phyloP scores from a whole-genome alignment of 208 protist species.

The Naegleria gruberi region DNA sequence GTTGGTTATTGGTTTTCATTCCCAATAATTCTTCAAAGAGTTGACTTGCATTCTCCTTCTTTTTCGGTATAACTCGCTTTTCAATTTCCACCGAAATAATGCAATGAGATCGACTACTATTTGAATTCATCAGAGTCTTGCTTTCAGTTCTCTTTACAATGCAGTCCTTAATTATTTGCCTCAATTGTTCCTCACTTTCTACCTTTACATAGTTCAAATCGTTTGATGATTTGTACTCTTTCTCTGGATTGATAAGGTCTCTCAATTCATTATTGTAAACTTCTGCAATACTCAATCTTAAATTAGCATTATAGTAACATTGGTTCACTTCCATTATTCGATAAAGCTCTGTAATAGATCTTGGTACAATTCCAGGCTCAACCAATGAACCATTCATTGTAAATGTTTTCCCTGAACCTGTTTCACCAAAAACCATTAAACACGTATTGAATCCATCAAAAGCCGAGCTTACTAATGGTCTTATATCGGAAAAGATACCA shows the following conservation, averaged over 20 bases:
- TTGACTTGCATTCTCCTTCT: background rate
- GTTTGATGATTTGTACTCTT: background rate
- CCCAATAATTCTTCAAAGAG: background rate
- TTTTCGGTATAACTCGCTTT: background rate
- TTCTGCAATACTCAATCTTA: conserved; percentile 16
- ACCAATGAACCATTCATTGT: background rate
- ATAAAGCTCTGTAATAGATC: background rate
- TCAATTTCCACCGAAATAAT: conserved; percentile 57
- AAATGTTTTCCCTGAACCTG: conserved; percentile 1
- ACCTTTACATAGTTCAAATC: background rate
- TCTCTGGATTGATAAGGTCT: conserved; percentile 6
- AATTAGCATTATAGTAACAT: background rate
- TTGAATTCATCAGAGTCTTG: conserved; percentile 61
- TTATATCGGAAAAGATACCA: background rate
- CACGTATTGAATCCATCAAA: conserved; percentile 20
- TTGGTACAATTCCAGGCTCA: background rate
- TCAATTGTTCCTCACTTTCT: background rate
- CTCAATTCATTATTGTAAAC: conserved; percentile 28
- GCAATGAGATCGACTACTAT: conserved; percentile 69
- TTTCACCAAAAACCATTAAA: conserved; percentile 14
- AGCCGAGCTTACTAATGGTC: background rate
- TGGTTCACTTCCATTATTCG: no score
- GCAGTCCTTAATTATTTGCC: background rate
- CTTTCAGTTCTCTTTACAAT: conserved; percentile 33
- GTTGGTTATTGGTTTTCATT: background rate